Percentiles rank a stretch among this genome's conserved stretches.
Evolutionary conservation across 2,329 filamentous ascomycete species (phyloP).

Genomic region (Tolypocladium cylindrosporum): DNA sequence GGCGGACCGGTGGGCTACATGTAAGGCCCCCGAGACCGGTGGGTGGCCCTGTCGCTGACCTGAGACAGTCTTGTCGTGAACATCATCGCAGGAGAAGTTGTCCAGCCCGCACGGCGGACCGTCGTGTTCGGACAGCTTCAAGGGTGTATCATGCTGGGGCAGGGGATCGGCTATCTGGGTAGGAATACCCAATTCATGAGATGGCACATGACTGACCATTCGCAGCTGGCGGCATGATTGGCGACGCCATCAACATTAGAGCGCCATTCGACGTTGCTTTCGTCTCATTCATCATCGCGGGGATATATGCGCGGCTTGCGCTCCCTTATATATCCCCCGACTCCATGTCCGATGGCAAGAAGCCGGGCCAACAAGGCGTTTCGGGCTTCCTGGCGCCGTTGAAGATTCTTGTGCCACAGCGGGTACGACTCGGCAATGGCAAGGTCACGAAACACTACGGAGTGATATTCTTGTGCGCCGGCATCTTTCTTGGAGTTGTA

Average conservation of each 20-base stretch:
- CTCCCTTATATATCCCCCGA: conserved; percentile 42
- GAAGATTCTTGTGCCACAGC: conserved; percentile 49
- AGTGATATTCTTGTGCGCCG: conserved; percentile 51
- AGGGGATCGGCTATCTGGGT: conserved; percentile 52
- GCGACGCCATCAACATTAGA: conserved; percentile 51
- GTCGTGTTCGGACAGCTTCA: conserved; percentile 56
- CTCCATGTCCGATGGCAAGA: conserved; percentile 21
- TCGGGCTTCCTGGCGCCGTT: conserved; percentile 53
- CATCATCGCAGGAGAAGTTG: conserved; percentile 56
- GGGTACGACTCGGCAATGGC: conserved; percentile 40
- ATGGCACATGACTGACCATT: neutral
- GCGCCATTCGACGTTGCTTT: conserved; percentile 57
- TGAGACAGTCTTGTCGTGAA: conserved; percentile 47
- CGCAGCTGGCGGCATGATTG: conserved; percentile 51
- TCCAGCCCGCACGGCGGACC: conserved; percentile 49
- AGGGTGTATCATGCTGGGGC: conserved; percentile 57
- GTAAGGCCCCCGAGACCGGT: conserved; percentile 13
- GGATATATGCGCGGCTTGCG: conserved; percentile 28
- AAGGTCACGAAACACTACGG: conserved; percentile 46
- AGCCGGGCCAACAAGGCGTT: conserved; percentile 21
- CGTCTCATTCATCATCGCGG: conserved; percentile 39
- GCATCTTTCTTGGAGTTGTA: conserved; percentile 57
- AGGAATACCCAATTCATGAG: conserved; percentile 8
- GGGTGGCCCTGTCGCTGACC: neutral
- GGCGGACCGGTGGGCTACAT: conserved; percentile 62